Conservation (phyloP, 129 eudicot species). For the Chrysanthemum seticuspe region DNA sequence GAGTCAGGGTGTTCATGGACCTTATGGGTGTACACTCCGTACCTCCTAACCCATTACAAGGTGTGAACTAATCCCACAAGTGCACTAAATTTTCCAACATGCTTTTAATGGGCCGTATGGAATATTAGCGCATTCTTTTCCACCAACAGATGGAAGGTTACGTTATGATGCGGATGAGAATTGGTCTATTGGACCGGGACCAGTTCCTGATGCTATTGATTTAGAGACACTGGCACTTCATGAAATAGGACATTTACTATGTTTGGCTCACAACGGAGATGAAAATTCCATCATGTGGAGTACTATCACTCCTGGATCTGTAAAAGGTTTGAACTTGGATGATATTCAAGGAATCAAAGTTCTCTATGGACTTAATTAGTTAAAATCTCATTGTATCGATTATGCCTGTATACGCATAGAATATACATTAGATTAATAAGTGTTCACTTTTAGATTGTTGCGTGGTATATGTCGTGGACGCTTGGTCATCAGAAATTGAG, state of each 20-base stretch:
- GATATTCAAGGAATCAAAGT: constrained; percentile 13
- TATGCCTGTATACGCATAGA: background rate
- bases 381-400: background rate
- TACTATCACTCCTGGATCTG: background rate
- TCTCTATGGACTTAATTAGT: constrained; percentile 5
- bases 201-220: background rate
- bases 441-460: no score
- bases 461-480: no score
- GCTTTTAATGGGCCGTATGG: constrained; percentile 3
- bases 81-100: no score
- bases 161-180: background rate
- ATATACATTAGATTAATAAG: no score
- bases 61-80: no score
- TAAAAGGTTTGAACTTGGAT: background rate
- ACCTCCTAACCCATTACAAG: no score
- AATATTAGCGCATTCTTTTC: constrained; percentile 2
- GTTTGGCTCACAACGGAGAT: background rate
- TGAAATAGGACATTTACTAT: constrained; percentile 11
- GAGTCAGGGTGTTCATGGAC: no score
- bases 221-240: constrained; percentile 12
- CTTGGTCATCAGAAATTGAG: no score
- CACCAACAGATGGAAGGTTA: background rate
- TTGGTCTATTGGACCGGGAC: background rate
- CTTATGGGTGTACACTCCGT: no score
- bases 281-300: constrained; percentile 3